Base-by-base conservation (phyloP, 345 rosid genomes). In the Corchorus capsularis region DNA sequence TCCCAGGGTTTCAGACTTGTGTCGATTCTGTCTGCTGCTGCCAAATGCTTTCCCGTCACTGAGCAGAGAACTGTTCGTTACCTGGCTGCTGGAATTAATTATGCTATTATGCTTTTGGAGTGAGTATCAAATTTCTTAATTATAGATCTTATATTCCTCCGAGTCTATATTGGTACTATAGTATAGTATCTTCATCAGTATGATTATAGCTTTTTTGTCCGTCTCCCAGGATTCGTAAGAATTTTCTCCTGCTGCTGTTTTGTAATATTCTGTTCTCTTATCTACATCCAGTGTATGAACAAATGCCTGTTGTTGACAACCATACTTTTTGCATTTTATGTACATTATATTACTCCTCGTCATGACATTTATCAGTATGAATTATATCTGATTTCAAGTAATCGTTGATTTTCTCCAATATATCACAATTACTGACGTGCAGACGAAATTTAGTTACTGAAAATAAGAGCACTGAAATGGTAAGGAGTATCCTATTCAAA, bases 61-160 rank as follows among this genome's bases (percentile, higher is more conserved):
- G 5, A 16, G n/a, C 71, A 27, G 6, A 67, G 55, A 67, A 47
- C 54, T 67, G 17, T 14, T 67, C 19, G 22, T 67, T 47, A 46
- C 71, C 71, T 22, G 6, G 56, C 71, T 47, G 12, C 19, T 47
- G 71, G 41, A 46, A 67, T 47, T 67, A 67, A 67, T 22, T 67
- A 67, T 43, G 15, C 27, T 11, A n/a, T 12, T n/a, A n/a, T 64
- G n/a, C 56, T 0, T 2, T 3, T 52, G 69, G 15, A 64, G 49
- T 41, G 69, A n/a, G 70, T 19, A 10, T 45, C 17, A 17, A 16
- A 65, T 43, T 43, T 65, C 69, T 65, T 65, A 14, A 43, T 19
- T 2, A 19, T 43, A 11, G 53, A 19, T 45, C 54, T 8, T 45
- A 52, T 52, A 19, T 66, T 19, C 35, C 35, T 45, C 1, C 12